phyloP scores from a whole-genome alignment of 768 basidiomycete species.

The Dentipellis sp. region DNA sequence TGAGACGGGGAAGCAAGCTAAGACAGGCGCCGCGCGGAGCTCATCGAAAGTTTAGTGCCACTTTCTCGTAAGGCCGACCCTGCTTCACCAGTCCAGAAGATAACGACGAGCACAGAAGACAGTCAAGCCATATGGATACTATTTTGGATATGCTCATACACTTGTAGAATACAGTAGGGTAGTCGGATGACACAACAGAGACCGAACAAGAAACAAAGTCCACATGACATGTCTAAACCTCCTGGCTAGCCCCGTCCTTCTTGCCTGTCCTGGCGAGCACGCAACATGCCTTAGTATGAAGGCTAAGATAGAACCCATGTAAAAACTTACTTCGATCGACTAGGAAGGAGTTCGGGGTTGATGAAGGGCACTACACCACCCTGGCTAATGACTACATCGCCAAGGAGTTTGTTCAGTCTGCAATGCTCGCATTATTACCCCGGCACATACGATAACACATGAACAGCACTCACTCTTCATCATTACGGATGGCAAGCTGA shows the following conservation, averaged over 20 bases:
- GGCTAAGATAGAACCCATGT: neutral
- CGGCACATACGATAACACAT: neutral
- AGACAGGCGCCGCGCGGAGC: no score
- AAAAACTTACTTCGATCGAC: conserved; percentile 29
- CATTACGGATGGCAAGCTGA: conserved; percentile 88
- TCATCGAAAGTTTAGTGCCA: no score
- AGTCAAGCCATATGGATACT: neutral
- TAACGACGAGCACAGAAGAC: neutral
- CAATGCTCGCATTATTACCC: neutral
- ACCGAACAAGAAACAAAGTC: neutral
- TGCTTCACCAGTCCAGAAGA: no score
- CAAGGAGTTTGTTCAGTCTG: conserved; percentile 62
- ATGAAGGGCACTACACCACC: conserved; percentile 91
- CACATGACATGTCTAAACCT: conserved; percentile 23
- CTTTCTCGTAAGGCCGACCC: no score
- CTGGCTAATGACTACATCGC: conserved; percentile 86
- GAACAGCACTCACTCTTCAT: conserved; percentile 58
- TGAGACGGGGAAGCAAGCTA: no score
- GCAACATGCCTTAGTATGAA: neutral
- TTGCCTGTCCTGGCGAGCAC: conserved; percentile 27
- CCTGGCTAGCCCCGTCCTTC: conserved; percentile 32
- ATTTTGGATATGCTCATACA: neutral
- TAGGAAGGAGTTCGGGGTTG: conserved; percentile 44
- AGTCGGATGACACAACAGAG: conserved; percentile 2
- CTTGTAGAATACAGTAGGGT: conserved; percentile 8